phyloP scores from a whole-genome alignment of 257 asterid genomes.

The Gentiana dahurica region DNA sequence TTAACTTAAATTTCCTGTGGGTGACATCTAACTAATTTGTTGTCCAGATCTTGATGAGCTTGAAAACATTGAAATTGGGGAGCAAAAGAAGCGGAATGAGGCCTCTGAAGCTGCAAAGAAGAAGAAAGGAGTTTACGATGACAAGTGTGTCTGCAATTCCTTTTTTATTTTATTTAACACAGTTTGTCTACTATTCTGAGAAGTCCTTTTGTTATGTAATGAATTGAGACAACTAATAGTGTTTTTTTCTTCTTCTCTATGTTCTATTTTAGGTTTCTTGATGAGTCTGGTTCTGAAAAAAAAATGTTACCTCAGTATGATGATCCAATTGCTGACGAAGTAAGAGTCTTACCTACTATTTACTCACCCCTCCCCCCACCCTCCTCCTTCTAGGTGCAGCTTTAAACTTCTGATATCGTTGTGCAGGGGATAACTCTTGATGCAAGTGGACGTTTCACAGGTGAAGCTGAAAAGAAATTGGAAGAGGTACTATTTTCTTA shows the following conservation, averaged over 20 bases:
- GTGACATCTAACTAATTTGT: slow-evolving; percentile 66
- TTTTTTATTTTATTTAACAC: too few relatives aligned
- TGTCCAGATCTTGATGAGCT: slow-evolving; percentile 95
- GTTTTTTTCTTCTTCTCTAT: slow-evolving; percentile 1
- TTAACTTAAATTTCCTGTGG: slow-evolving; percentile 86
- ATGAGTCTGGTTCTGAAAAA: slow-evolving; percentile 47
- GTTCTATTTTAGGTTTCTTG: slow-evolving; percentile 49
- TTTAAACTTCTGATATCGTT: slow-evolving; percentile 13
- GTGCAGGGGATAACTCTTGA: slow-evolving; percentile 79
- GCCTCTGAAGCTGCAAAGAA: slow-evolving; percentile 87
- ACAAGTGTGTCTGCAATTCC: slow-evolving; percentile 44
- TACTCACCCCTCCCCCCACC: not conserved
- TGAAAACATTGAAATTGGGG: slow-evolving; percentile 97
- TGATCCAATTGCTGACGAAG: slow-evolving; percentile 88
- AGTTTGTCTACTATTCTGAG: not conserved
- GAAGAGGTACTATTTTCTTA: slow-evolving; percentile 52
- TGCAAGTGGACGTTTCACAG: slow-evolving; percentile 74
- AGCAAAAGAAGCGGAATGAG: slow-evolving; percentile 81
- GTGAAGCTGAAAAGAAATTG: slow-evolving; percentile 84
- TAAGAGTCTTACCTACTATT: slow-evolving; percentile 16
- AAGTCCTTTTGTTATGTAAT: slow-evolving; percentile 4
- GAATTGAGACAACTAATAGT: slow-evolving; percentile 7
- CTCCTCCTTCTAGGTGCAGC: slow-evolving; percentile 1
- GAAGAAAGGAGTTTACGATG: slow-evolving; percentile 68
- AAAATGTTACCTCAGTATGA: slow-evolving; percentile 92